Percentiles rank a stretch among this genome's conserved stretches.
phyloP scores from a whole-genome alignment of 2,329 filamentous ascomycete genomes.

The Fusarium incarnatum region DNA sequence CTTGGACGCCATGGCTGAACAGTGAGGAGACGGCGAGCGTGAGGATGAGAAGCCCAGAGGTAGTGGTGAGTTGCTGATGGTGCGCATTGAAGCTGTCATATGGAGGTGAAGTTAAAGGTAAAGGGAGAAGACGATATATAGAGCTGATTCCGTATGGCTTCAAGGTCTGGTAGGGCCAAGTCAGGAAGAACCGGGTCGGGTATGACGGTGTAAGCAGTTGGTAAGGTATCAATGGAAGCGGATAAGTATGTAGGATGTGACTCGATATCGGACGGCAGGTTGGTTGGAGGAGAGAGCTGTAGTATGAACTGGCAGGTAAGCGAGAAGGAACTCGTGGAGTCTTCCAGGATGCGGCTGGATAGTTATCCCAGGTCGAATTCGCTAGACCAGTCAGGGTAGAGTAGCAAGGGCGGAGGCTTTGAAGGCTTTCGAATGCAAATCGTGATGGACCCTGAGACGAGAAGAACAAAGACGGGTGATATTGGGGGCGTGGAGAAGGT shows the following conservation, averaged over 20 bases:
- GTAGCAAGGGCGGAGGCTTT: constrained; percentile 1
- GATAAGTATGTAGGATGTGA: constrained; percentile 2
- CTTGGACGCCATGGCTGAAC: constrained; percentile 33
- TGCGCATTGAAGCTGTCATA: constrained; percentile 35
- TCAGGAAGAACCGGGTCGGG: constrained; percentile 7
- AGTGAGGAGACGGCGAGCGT: constrained; percentile 12
- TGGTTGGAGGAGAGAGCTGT: background rate
- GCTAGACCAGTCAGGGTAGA: constrained; percentile 9
- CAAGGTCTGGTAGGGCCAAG: constrained; percentile 3
- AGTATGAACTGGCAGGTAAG: constrained; percentile 25
- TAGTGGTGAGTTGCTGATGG: constrained; percentile 30
- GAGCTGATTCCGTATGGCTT: background rate
- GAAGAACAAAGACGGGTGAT: constrained; percentile 11
- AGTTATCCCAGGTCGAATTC: constrained; percentile 21
- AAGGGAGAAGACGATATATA: constrained; percentile 25
- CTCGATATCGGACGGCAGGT: background rate
- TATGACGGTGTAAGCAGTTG: constrained; percentile 22
- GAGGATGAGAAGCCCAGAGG: constrained; percentile 11
- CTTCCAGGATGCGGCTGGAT: constrained; percentile 28
- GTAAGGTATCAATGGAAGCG: constrained; percentile 29
- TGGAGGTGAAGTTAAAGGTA: background rate
- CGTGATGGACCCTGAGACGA: constrained; percentile 33
- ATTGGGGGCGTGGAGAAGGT: constrained; percentile 14
- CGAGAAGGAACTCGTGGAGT: constrained; percentile 9
- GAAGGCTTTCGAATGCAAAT: constrained; percentile 24